Conservation (phyloP, 2,329 filamentous ascomycete genomes). For the Bipolaris victoriae region DNA sequence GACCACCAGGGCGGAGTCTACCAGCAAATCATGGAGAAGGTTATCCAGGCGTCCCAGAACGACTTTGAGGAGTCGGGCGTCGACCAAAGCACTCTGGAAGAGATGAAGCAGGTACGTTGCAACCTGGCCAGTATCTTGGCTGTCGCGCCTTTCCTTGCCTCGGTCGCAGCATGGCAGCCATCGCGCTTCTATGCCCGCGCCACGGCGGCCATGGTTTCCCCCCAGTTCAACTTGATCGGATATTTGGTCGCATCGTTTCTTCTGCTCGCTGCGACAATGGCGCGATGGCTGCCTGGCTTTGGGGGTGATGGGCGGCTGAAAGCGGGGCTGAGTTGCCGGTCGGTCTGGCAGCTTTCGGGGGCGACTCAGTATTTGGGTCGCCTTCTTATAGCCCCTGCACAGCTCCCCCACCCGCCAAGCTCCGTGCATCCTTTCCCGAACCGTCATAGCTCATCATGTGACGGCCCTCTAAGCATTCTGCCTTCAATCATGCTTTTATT, state of each 20-base stretch:
- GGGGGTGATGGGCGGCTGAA: conserved; percentile 47
- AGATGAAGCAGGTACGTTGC: conserved; percentile 81
- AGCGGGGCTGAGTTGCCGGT: conserved; percentile 52
- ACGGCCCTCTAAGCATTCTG: conserved; percentile 23
- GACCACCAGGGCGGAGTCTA: conserved; percentile 73
- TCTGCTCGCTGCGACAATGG: conserved; percentile 23
- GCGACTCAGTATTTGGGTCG: conserved; percentile 54
- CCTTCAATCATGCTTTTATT: conserved; percentile 7
- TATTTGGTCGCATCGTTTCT: conserved; percentile 21
- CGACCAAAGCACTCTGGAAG: conserved; percentile 82
- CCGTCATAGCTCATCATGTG: conserved; percentile 47
- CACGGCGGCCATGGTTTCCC: conserved; percentile 9
- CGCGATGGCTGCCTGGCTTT: conserved; percentile 34
- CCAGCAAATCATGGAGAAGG: conserved; percentile 84
- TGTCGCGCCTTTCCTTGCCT: conserved; percentile 24
- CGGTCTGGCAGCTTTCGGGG: conserved; percentile 47
- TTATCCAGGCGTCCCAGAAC: conserved; percentile 69
- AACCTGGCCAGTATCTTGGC: conserved; percentile 21
- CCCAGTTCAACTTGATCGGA: conserved; percentile 12
- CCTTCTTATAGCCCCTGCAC: conserved; percentile 55
- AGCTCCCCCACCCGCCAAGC: conserved; percentile 46
- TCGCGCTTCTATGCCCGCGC: conserved; percentile 7
- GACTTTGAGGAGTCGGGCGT: conserved; percentile 98
- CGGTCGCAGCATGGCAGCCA: conserved; percentile 15
- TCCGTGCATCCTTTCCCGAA: conserved; percentile 40